These are phyloP conservation scores for Magnaporthales sp. DNA, from an alignment of 2,329 filamentous ascomycete species.

Conservation along the genomic window DNA sequence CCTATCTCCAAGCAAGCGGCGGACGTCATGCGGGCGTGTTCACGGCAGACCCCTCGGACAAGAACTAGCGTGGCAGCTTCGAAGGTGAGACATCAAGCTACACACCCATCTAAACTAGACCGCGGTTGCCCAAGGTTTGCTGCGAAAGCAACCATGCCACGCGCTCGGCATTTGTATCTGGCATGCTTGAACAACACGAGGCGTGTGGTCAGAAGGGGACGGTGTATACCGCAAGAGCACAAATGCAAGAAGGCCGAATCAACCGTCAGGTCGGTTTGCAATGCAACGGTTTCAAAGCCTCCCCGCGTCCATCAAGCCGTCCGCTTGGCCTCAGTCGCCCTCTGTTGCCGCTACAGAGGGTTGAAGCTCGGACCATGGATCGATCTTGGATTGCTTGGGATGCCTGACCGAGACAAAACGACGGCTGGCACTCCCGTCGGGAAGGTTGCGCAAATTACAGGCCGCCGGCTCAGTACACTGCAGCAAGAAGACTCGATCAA, in stretches of 20 bases:
- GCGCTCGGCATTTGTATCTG: too few relatives aligned
- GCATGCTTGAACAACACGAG: background rate
- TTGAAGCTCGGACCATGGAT: constrained; percentile 2
- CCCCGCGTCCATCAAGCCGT: background rate
- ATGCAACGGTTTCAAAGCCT: background rate
- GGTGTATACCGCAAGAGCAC: background rate
- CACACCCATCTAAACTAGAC: background rate
- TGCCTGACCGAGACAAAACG: background rate
- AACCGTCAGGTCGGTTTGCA: background rate
- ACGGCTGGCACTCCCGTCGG: background rate
- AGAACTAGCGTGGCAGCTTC: background rate
- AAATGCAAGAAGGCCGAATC: background rate
- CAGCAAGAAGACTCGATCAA: background rate
- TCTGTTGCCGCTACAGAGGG: background rate
- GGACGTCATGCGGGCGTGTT: background rate
- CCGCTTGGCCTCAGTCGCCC: background rate
- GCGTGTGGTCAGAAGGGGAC: background rate
- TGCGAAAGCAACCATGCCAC: background rate
- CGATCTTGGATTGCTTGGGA: constrained; percentile 5
- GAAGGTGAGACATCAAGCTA: background rate
- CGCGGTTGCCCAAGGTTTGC: background rate
- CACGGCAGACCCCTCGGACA: background rate
- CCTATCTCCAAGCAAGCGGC: background rate
- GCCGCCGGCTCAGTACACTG: background rate
- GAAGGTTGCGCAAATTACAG: background rate